phyloP scores from a whole-genome alignment of 768 basidiomycete genomes.

The Lentinula sp. region DNA sequence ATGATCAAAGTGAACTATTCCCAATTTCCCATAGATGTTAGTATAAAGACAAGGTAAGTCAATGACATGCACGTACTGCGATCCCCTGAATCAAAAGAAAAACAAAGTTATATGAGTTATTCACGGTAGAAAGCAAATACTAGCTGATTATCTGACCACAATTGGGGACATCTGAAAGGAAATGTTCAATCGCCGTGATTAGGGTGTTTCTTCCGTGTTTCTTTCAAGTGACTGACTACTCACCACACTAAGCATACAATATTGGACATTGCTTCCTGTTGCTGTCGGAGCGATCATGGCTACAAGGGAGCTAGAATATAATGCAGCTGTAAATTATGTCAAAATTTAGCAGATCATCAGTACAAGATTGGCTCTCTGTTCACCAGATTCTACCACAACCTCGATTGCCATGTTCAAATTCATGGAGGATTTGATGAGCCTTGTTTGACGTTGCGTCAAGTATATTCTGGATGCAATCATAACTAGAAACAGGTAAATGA shows the following conservation, averaged over 20 bases:
- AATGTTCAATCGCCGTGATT: neutral
- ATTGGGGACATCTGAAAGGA: neutral
- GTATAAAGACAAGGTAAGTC: neutral
- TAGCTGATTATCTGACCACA: neutral
- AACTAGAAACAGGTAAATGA: neutral
- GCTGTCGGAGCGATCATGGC: conserved; percentile 12
- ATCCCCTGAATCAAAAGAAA: neutral
- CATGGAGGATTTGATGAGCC: neutral
- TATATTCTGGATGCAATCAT: conserved; percentile 11
- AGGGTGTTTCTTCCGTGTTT: neutral
- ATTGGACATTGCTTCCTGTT: conserved; percentile 10
- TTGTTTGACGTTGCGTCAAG: conserved; percentile 3
- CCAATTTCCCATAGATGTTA: no score
- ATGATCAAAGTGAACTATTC: neutral
- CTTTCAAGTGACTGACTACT: neutral
- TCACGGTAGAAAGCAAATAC: no score
- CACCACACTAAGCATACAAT: conserved; percentile 10
- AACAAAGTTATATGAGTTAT: neutral
- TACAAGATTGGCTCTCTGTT: neutral
- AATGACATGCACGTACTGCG: neutral
- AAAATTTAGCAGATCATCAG: neutral
- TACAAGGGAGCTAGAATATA: conserved; percentile 9
- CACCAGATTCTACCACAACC: conserved; percentile 12
- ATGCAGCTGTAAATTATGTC: conserved; percentile 2
- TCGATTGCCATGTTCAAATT: conserved; percentile 9